phyloP scores from a whole-genome alignment of 2,329 filamentous ascomycete species.

The Alternaria tenuissima region DNA sequence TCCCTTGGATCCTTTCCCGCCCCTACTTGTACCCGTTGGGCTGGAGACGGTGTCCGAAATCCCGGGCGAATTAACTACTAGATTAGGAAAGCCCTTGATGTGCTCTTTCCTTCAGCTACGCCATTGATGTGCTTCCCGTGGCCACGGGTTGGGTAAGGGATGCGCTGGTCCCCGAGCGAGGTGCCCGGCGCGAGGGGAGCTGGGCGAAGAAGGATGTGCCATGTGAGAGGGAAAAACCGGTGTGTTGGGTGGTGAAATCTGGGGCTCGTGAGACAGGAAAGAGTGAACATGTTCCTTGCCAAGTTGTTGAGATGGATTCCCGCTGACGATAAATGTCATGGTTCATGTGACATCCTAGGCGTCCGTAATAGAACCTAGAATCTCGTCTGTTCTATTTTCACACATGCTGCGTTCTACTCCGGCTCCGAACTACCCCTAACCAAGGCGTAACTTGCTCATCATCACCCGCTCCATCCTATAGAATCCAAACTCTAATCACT shows the following conservation, averaged over 20 bases:
- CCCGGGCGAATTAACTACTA: background rate
- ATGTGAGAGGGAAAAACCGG: background rate
- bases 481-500: background rate
- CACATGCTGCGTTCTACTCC: background rate
- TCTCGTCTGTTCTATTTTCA: background rate
- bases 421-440: background rate
- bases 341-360: background rate
- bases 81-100: background rate
- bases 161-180: background rate
- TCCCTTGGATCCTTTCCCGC: background rate
- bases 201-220: background rate
- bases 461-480: background rate
- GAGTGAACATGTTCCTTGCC: background rate
- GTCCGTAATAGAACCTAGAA: background rate
- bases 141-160: constrained; percentile 1
- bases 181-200: background rate
- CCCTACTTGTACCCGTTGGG: background rate
- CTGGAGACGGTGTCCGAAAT: constrained; percentile 1
- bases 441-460: background rate
- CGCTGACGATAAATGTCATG: background rate
- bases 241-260: background rate
- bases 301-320: background rate
- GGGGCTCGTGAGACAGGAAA: background rate
- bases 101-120: background rate
- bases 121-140: constrained; percentile 3